Evolutionary conservation across 2,329 filamentous ascomycete species (phyloP).

Genomic region (Mycosphaerelloides madeirae): DNA sequence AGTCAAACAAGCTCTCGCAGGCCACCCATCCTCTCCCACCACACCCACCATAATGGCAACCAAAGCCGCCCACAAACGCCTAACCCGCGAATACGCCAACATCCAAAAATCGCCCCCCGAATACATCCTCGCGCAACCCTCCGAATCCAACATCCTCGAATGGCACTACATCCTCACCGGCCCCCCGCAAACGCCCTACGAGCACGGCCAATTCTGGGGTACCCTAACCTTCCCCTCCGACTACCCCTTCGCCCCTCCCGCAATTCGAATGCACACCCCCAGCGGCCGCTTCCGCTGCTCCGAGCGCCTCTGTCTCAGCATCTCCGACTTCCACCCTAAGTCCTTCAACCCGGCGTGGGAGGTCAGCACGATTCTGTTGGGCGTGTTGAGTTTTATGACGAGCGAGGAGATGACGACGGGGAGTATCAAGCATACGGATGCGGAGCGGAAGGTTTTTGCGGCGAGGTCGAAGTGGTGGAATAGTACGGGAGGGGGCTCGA

Average conservation of each 20-base stretch:
- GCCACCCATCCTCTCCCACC: no score
- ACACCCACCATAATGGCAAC: conserved; percentile 31
- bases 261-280: conserved; percentile 98
- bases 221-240: conserved; percentile 92
- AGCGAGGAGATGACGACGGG: conserved; percentile 98
- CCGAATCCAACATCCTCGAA: conserved; percentile 33
- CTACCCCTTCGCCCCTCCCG: conserved; percentile 94
- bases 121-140: conserved; percentile 32
- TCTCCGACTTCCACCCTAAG: conserved; percentile 96
- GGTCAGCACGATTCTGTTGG: conserved; percentile 91
- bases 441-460: conserved; percentile 74
- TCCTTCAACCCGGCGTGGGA: conserved; percentile 99
- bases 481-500: conserved; percentile 79
- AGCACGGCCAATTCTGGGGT: conserved; percentile 96
- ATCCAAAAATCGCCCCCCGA: conserved; percentile 33
- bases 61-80: conserved; percentile 36
- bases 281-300: conserved; percentile 92
- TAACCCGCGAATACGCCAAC: conserved; percentile 35
- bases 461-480: conserved; percentile 91
- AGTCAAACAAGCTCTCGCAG: no score
- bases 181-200: conserved; percentile 88
- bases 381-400: conserved; percentile 95
- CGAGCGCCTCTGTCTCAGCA: conserved; percentile 86
- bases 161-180: conserved; percentile 71
- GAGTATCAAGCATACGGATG: conserved; percentile 69